Conservation (phyloP, 2,329 filamentous ascomycete species). For the Sporothrix brunneoviolacea region DNA sequence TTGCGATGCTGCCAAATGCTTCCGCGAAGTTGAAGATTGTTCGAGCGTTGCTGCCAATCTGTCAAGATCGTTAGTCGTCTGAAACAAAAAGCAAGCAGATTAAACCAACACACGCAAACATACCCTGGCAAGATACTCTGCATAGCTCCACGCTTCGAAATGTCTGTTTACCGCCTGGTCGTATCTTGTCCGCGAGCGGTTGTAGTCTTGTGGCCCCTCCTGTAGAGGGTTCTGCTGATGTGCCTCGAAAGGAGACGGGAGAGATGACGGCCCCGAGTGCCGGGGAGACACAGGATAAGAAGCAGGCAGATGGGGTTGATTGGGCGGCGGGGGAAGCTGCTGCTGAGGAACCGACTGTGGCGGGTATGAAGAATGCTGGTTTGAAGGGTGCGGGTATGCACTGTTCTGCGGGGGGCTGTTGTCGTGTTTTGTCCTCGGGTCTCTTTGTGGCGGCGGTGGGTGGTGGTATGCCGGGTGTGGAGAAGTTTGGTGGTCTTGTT, state of each 20-base stretch:
- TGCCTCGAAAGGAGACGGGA: conserved; percentile 41
- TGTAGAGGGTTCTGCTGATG: conserved; percentile 35
- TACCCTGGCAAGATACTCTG: conserved; percentile 46
- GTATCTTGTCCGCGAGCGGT: conserved; percentile 11
- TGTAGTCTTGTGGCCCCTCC: conserved; percentile 30
- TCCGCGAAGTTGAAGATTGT: conserved; percentile 53
- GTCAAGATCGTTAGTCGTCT: too few relatives aligned
- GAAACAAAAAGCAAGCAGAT: too few relatives aligned
- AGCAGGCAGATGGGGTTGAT: conserved; percentile 41
- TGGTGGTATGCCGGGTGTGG: conserved; percentile 32
- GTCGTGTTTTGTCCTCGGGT: not conserved
- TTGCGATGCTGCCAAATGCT: conserved; percentile 46
- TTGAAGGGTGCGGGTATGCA: conserved; percentile 23
- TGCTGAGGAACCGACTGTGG: conserved; percentile 4
- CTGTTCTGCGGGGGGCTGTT: conserved; percentile 9
- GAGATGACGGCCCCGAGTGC: conserved; percentile 36
- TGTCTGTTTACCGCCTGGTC: conserved; percentile 36
- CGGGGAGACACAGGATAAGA: conserved; percentile 45
- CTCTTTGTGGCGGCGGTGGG: conserved; percentile 20
- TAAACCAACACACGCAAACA: too few relatives aligned
- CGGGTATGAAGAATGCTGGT: conserved; percentile 23
- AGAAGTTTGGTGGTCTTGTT: conserved; percentile 20
- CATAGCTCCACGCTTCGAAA: conserved; percentile 48
- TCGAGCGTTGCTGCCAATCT: conserved; percentile 47
- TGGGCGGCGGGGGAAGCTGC: conserved; percentile 33